These are phyloP conservation scores for Gliomastix tumulicola DNA, from an alignment of 2,329 filamentous ascomycete species.

Conservation along the genomic window DNA sequence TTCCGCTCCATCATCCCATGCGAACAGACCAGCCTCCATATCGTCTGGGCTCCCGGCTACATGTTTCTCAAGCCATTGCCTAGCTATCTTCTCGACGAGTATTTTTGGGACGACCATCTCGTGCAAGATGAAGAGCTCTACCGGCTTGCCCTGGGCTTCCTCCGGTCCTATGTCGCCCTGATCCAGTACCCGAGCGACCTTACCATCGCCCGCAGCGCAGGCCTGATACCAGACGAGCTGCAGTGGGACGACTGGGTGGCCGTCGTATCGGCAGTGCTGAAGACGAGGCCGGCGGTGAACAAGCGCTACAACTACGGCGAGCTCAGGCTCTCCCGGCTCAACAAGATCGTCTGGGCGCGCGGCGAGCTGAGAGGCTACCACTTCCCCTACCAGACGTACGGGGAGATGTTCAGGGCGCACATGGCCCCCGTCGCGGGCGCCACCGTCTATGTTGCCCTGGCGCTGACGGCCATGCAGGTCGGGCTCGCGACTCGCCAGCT, in stretches of 20 bases:
- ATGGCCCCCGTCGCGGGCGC: conserved; percentile 29
- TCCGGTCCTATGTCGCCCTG: conserved; percentile 24
- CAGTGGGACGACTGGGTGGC: conserved; percentile 23
- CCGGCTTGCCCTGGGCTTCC: conserved; percentile 16
- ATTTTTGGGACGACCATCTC: conserved; percentile 10
- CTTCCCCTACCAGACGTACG: conserved; percentile 16
- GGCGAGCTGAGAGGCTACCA: conserved; percentile 14
- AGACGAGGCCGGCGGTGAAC: conserved; percentile 19
- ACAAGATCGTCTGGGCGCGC: conserved; percentile 19
- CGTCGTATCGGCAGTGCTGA: conserved; percentile 25
- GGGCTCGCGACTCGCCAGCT: conserved; percentile 29
- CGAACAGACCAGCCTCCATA: too few species aligned
- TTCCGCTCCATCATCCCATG: too few species aligned
- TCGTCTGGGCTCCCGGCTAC: too few species aligned
- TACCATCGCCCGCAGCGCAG: conserved; percentile 15
- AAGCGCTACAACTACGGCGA: conserved; percentile 27
- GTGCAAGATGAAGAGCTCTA: not conserved
- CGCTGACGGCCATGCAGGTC: conserved; percentile 43
- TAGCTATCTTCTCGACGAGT: conserved; percentile 14
- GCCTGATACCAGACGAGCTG: conserved; percentile 12
- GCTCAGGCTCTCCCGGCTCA: conserved; percentile 25
- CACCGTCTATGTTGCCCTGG: conserved; percentile 33
- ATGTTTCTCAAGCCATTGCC: conserved; percentile 20
- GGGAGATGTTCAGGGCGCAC: conserved; percentile 32
- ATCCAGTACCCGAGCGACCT: conserved; percentile 26